Evolutionary conservation across 495 filamentous ascomycete species (phyloP).

Genomic region (Hypomontagnella submonticulosa): DNA sequence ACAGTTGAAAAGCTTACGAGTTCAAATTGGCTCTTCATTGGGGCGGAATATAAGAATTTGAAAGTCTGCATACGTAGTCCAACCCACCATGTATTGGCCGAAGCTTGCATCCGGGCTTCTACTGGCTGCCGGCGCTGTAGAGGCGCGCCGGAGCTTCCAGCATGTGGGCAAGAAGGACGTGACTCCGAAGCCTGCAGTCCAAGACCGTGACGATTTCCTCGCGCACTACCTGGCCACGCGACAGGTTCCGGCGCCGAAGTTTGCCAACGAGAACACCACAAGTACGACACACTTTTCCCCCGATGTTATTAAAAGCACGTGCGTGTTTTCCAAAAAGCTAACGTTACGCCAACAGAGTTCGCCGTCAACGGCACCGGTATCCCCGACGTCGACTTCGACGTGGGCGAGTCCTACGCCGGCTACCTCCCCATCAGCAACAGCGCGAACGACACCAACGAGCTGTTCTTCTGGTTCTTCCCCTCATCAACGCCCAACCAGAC

Average conservation of each 20-base stretch:
- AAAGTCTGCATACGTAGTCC: background rate
- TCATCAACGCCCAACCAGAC: constrained; percentile 59
- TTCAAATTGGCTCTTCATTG: constrained; percentile 15
- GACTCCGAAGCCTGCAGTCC: constrained; percentile 7
- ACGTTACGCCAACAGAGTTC: constrained; percentile 62
- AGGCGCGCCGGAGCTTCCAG: constrained; percentile 50
- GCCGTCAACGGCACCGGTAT: constrained; percentile 74
- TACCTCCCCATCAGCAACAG: constrained; percentile 71
- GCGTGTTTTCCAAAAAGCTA: background rate
- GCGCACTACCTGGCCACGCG: constrained; percentile 45
- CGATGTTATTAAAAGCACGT: background rate
- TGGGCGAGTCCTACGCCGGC: constrained; percentile 83
- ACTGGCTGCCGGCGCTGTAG: constrained; percentile 41
- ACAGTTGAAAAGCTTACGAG: constrained; percentile 9
- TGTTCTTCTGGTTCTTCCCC: constrained; percentile 86
- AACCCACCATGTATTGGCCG: constrained; percentile 45
- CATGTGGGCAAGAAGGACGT: constrained; percentile 50
- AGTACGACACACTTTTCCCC: constrained; percentile 39
- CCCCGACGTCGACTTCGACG: constrained; percentile 80
- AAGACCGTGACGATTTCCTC: constrained; percentile 9
- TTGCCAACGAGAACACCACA: constrained; percentile 52
- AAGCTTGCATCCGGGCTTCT: constrained; percentile 43
- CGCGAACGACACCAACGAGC: constrained; percentile 63
- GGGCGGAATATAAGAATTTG: background rate
- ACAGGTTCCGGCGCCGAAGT: constrained; percentile 41